Evolutionary conservation across 148 eudicot genomes (phyloP).

Genomic region (Silene uniflora): DNA sequence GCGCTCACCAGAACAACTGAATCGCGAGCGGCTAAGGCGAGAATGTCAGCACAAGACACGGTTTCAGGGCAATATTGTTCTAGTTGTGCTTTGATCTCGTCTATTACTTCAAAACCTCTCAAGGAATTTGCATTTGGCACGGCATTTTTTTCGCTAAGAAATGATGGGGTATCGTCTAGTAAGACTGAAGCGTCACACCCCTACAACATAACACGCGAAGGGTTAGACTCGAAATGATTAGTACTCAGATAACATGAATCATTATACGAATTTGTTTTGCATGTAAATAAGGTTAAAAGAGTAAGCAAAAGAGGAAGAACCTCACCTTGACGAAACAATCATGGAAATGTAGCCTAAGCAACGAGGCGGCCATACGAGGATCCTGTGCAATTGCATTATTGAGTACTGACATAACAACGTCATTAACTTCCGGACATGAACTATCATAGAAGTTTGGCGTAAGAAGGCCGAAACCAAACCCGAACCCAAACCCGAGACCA

Average conservation of each 20-base stretch:
- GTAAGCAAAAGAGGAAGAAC: slow-evolving; percentile 24
- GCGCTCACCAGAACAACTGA: slow-evolving; percentile 62
- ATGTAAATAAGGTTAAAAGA: background rate
- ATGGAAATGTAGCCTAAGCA: slow-evolving; percentile 85
- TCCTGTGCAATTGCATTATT: slow-evolving; percentile 54
- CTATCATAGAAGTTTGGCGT: slow-evolving; percentile 54
- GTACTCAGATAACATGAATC: background rate
- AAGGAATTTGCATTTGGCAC: slow-evolving; percentile 70
- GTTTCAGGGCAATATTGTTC: slow-evolving; percentile 74
- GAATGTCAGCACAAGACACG: slow-evolving; percentile 88
- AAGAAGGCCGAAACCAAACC: slow-evolving; percentile 30
- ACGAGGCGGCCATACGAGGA: slow-evolving; percentile 84
- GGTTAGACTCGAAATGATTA: background rate
- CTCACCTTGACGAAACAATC: slow-evolving; percentile 97
- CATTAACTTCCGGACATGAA: slow-evolving; percentile 82
- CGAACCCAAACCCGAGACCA: slow-evolving; percentile 30
- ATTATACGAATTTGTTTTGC: background rate
- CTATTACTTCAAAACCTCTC: slow-evolving; percentile 80
- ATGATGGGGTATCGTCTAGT: slow-evolving; percentile 50
- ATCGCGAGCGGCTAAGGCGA: slow-evolving; percentile 82
- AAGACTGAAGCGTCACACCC: slow-evolving; percentile 89
- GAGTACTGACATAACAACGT: slow-evolving; percentile 69
- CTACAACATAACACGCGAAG: slow-evolving; percentile 25
- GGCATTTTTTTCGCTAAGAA: slow-evolving; percentile 68
- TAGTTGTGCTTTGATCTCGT: slow-evolving; percentile 70